These are phyloP conservation scores for Eucalyptus polyanthemos DNA, from an alignment of 345 rosid species.

Conservation along the genomic window DNA sequence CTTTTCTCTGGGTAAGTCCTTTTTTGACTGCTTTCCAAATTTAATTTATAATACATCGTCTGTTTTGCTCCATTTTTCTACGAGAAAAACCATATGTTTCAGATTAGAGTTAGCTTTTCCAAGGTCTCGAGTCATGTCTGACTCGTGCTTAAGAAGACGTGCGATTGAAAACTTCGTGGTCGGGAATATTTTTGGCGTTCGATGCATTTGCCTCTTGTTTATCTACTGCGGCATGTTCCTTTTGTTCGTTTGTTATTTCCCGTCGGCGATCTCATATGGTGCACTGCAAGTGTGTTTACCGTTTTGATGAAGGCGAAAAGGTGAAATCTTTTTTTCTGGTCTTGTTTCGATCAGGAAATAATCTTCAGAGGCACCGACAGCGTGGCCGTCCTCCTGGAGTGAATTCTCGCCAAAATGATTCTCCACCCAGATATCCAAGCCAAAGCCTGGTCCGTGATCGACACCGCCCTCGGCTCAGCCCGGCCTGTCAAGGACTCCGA, in stretches of 20 bases:
- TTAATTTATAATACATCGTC: too few species aligned
- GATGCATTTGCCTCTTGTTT: not conserved
- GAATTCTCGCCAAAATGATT: slow-evolving; percentile 55
- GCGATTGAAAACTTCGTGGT: too few species aligned
- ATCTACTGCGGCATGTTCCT: not conserved
- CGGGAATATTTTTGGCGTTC: too few species aligned
- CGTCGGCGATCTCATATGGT: not conserved
- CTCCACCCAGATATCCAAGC: slow-evolving; percentile 44
- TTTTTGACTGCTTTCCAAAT: too few species aligned
- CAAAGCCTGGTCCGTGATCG: slow-evolving; percentile 46
- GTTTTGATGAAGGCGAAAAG: not conserved
- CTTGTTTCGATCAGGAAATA: slow-evolving; percentile 26
- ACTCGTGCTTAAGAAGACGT: too few species aligned
- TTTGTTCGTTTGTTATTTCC: not conserved
- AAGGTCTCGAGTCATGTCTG: too few species aligned
- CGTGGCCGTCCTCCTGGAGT: slow-evolving; percentile 40
- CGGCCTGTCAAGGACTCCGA: slow-evolving; percentile 38
- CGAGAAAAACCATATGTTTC: too few species aligned
- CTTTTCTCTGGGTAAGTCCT: too few species aligned
- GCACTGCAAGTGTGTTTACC: too few species aligned
- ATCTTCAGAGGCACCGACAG: slow-evolving; percentile 55
- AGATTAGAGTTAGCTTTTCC: too few species aligned
- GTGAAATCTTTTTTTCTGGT: not conserved
- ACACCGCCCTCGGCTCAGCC: slow-evolving; percentile 4
- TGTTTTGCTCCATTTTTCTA: too few species aligned